Conservation (phyloP, 805 yeast species). For the Saccharomycopsis oosterbeekiorum region DNA sequence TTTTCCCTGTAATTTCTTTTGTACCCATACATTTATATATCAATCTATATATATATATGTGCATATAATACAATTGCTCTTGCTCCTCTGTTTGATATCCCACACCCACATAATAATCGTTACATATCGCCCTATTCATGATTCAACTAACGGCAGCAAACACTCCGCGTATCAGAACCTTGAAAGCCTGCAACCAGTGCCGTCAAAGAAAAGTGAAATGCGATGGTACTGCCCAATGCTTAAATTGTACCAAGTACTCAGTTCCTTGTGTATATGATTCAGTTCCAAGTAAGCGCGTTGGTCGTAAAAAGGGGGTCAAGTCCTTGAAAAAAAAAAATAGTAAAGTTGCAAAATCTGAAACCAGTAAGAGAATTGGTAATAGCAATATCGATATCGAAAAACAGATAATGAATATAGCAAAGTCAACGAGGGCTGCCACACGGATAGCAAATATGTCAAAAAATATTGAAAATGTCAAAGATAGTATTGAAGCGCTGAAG, state of each 20-base stretch:
- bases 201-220: constrained; percentile 18
- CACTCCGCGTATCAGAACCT: constrained; percentile 11
- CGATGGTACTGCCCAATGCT: constrained; percentile 11
- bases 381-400: too few species aligned
- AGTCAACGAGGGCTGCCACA: neutral
- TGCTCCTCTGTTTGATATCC: too few species aligned
- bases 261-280: constrained; percentile 8
- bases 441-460: too few species aligned
- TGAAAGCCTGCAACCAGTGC: constrained; percentile 17
- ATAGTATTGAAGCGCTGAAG: too few species aligned
- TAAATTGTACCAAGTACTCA: constrained; percentile 9
- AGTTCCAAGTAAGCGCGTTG: neutral
- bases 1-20: too few species aligned
- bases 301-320: constrained; percentile 2
- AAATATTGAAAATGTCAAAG: too few species aligned
- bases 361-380: neutral
- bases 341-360: neutral
- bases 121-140: neutral
- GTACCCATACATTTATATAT: too few species aligned
- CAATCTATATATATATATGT: too few species aligned
- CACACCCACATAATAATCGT: too few species aligned
- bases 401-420: neutral
- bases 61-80: too few species aligned
- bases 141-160: neutral
- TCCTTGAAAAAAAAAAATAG: neutral